Evolutionary conservation across 495 filamentous ascomycete species (phyloP).

Genomic region (Aspergillus heteromorphus): DNA sequence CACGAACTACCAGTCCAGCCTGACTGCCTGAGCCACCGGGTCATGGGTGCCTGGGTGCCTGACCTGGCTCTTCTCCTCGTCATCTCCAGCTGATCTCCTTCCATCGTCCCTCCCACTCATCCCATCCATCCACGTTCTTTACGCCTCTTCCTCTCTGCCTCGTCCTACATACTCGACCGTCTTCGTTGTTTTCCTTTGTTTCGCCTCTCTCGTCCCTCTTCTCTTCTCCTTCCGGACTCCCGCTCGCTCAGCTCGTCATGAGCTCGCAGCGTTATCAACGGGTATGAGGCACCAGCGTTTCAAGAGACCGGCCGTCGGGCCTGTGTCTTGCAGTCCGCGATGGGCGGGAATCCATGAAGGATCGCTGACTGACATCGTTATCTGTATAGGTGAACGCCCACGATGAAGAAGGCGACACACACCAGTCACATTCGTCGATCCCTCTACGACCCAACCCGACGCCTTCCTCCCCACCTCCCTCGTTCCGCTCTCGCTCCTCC

Average conservation of each 20-base stretch:
- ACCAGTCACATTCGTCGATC: slow-evolving; percentile 36
- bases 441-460: slow-evolving; percentile 42
- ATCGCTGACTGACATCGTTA: slow-evolving; percentile 9
- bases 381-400: slow-evolving; percentile 46
- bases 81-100: slow-evolving; percentile 9
- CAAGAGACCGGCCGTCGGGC: not conserved
- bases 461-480: slow-evolving; percentile 85
- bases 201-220: slow-evolving; percentile 17
- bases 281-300: slow-evolving; percentile 46
- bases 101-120: slow-evolving; percentile 3
- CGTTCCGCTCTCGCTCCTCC: slow-evolving; percentile 80
- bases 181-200: slow-evolving; percentile 11
- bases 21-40: slow-evolving; percentile 2
- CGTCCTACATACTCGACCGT: not conserved
- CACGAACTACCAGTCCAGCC: too few relatives aligned
- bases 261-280: slow-evolving; percentile 83
- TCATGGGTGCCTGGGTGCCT: slow-evolving; percentile 7
- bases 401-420: slow-evolving; percentile 43
- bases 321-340: not conserved
- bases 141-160: slow-evolving; percentile 2
- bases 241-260: slow-evolving; percentile 50
- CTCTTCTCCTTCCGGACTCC: slow-evolving; percentile 10
- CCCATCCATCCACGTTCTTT: not conserved
- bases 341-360: not conserved
- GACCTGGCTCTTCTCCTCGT: slow-evolving; percentile 3